phyloP scores from a whole-genome alignment of 2,329 filamentous ascomycete genomes.

The Alternaria viburni region DNA sequence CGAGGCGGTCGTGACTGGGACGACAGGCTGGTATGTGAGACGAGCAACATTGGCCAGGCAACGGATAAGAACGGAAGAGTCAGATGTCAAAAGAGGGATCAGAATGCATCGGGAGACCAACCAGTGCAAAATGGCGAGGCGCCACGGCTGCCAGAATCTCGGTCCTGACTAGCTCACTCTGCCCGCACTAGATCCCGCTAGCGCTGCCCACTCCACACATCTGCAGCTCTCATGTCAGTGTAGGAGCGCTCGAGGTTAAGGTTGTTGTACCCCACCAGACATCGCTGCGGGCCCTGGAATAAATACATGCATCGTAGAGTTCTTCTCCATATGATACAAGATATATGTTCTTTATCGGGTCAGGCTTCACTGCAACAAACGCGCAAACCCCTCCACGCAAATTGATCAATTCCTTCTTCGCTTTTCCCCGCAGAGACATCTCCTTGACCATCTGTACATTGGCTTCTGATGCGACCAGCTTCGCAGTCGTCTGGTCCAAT shows the following conservation, averaged over 20 bases:
- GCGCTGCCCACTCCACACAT: neutral
- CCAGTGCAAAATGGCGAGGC: neutral
- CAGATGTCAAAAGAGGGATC: neutral
- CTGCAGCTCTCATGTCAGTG: neutral
- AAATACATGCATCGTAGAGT: neutral
- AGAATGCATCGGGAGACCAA: neutral
- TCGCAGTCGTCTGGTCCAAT: neutral
- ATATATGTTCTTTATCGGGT: neutral
- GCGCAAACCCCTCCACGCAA: neutral
- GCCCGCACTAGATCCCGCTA: neutral
- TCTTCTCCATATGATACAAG: neutral
- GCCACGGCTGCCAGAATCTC: neutral
- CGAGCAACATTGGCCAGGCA: too few relatives aligned
- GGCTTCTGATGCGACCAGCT: neutral
- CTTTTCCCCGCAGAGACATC: neutral
- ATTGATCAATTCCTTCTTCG: neutral
- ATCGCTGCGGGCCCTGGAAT: neutral
- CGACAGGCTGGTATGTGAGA: too few relatives aligned
- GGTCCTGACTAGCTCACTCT: neutral
- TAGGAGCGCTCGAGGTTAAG: neutral
- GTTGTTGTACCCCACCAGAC: neutral
- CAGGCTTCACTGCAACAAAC: neutral
- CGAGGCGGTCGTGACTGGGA: too few relatives aligned
- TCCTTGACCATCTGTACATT: neutral
- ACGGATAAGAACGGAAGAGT: too few relatives aligned